Evolutionary conservation across 495 filamentous ascomycete species (phyloP), one percentile per base, ranked within the genome.

Genomic region (Gamarada debralockiae): DNA sequence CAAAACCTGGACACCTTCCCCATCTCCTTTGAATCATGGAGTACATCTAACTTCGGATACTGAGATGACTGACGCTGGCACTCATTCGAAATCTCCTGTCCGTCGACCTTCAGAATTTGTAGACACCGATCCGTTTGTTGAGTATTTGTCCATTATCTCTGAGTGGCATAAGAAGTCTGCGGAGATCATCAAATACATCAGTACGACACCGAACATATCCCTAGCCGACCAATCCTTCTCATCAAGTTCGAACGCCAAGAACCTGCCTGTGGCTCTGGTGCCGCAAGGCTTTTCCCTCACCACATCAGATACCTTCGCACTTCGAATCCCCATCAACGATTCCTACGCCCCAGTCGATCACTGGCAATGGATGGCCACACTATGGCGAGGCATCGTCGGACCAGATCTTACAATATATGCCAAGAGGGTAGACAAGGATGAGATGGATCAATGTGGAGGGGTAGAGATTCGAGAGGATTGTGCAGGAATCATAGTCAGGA

Each of bases 341-440:
- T 73, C 80, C 2, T 96, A 95, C 64, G 78, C 79, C 1, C 84
- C 89, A 0, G 73, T 89, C 24, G 90, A 98, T 62, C 93, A 98
- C 65, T 98, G 93, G 93, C 90, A 96, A 68, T 97, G 93, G 93
- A 89, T 92, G 74, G 93, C 92, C 23, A 93, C 88, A 45, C 77
- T 96, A 2, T 98, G 92, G 92, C 84, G 92, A 1, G 87, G 88
- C 1, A 87, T 89, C 47, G 78, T 92, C 0, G 91, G 89, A 0
- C 81, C 92, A 0, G 93, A 98, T 69, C 74, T 97, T 53, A 95
- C 90, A 0, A 78, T 98, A 18, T 92, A 81, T 57, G 77, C 85
- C 31, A 46, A 55, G n/a, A 15, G 57, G 14, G 57, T 55, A 14
- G 54, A 60, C 0, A 67, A 63, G 36, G 74, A 77, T 40, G 82